These are phyloP conservation scores for Cladosporium sp. DNA, from an alignment of 2,329 filamentous ascomycete genomes.

Conservation along the genomic window DNA sequence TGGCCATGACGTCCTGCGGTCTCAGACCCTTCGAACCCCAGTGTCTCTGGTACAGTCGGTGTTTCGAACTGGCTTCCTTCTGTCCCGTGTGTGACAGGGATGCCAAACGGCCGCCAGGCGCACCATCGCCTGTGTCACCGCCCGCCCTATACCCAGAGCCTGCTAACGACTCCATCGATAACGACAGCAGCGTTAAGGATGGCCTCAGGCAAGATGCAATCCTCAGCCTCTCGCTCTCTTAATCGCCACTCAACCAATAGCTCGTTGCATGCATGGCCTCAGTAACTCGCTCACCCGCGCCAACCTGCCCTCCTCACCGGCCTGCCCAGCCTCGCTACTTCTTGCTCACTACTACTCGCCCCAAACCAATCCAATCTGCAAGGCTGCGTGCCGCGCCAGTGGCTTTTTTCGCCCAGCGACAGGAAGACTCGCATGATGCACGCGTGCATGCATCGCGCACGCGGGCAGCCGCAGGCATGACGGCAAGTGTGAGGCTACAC, in stretches of 20 bases:
- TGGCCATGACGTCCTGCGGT: slow-evolving; percentile 5
- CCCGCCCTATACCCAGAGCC: neutral
- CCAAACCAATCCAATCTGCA: slow-evolving; percentile 2
- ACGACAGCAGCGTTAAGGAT: neutral
- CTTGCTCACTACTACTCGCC: neutral
- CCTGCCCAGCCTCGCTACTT: slow-evolving; percentile 18
- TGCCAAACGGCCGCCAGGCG: slow-evolving; percentile 7
- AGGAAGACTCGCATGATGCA: slow-evolving; percentile 12
- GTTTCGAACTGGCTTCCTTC: neutral
- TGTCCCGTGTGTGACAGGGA: slow-evolving; percentile 8
- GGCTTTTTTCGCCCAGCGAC: slow-evolving; percentile 10
- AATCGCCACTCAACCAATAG: neutral
- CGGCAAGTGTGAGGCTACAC: slow-evolving; percentile 10
- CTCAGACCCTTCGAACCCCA: slow-evolving; percentile 10
- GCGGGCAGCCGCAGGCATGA: slow-evolving; percentile 15
- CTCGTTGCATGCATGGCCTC: neutral
- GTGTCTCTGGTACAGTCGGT: slow-evolving; percentile 7
- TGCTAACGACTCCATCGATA: slow-evolving; percentile 8
- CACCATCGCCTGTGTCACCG: neutral
- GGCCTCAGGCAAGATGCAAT: slow-evolving; percentile 3
- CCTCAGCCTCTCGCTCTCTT: neutral
- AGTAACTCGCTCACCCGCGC: slow-evolving; percentile 1
- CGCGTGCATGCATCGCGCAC: slow-evolving; percentile 11
- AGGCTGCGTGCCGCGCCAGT: slow-evolving; percentile 8
- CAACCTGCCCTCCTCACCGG: slow-evolving; percentile 9